Conservation (phyloP, 768 basidiomycete genomes). For the Hygrophorus pudorinus region DNA sequence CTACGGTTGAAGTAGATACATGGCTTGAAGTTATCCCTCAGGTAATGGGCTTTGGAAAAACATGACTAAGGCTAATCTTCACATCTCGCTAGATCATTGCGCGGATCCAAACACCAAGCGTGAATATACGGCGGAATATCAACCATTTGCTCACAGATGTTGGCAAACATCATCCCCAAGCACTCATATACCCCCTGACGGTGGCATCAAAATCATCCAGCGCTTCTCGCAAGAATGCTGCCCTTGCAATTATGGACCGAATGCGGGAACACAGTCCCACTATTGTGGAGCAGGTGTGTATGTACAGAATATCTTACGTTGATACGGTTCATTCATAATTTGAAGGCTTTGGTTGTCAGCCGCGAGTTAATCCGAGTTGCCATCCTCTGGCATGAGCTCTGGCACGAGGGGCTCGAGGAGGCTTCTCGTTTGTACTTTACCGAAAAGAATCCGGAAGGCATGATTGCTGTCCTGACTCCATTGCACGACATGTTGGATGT, state of each 20-base stretch:
- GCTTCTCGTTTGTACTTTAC: constrained; percentile 95
- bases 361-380: constrained; percentile 94
- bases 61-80: background rate
- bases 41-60: constrained; percentile 31
- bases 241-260: constrained; percentile 77
- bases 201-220: constrained; percentile 97
- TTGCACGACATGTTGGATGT: constrained; percentile 88
- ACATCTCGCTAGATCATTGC: constrained; percentile 75
- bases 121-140: constrained; percentile 81
- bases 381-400: constrained; percentile 97
- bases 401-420: constrained; percentile 98
- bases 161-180: constrained; percentile 95
- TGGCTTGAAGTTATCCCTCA: constrained; percentile 99
- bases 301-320: constrained; percentile 7
- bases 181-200: constrained; percentile 89
- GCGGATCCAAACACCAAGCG: constrained; percentile 89
- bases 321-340: constrained; percentile 4
- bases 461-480: constrained; percentile 90
- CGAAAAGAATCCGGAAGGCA: constrained; percentile 92
- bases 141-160: constrained; percentile 83
- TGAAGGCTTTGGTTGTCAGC: constrained; percentile 76
- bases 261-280: constrained; percentile 86
- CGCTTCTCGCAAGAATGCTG: constrained; percentile 67
- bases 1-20: constrained; percentile 87
- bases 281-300: constrained; percentile 82